phyloP scores from a whole-genome alignment of 768 basidiomycete genomes.

The Hericium erinaceus region DNA sequence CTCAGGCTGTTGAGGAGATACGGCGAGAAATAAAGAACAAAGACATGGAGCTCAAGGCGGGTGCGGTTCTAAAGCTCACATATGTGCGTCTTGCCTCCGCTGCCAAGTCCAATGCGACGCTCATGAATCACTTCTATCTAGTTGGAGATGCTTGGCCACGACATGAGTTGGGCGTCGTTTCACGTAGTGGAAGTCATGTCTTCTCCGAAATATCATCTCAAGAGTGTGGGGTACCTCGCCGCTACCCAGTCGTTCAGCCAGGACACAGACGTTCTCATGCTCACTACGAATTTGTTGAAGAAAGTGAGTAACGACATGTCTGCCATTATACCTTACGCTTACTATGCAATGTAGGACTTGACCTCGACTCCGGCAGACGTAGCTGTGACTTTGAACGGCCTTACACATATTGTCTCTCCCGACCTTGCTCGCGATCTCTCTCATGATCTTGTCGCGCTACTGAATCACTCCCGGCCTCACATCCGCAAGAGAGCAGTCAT shows the following conservation, averaged over 20 bases:
- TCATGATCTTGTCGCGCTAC: conserved; percentile 74
- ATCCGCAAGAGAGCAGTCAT: conserved; percentile 89
- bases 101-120: background rate
- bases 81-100: conserved; percentile 57
- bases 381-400: conserved; percentile 70
- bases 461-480: conserved; percentile 81
- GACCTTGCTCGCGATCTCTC: conserved; percentile 89
- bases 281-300: conserved; percentile 92
- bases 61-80: conserved; percentile 88
- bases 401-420: conserved; percentile 74
- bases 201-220: conserved; percentile 82
- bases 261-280: conserved; percentile 94
- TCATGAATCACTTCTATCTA: conserved; percentile 24
- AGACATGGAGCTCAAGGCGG: conserved; percentile 96
- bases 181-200: conserved; percentile 99
- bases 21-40: conserved; percentile 82
- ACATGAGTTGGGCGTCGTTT: conserved; percentile 94
- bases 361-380: conserved; percentile 67
- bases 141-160: conserved; percentile 97
- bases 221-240: conserved; percentile 92
- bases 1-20: conserved; percentile 91
- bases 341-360: conserved; percentile 53
- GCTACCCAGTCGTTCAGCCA: conserved; percentile 85
- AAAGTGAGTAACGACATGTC: conserved; percentile 46
- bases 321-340: background rate